Evolutionary conservation across 1,284 basidiomycete species (phyloP), one percentile per base, ranked within the genome.

Genomic region (Coniferiporia sulphurascens): DNA sequence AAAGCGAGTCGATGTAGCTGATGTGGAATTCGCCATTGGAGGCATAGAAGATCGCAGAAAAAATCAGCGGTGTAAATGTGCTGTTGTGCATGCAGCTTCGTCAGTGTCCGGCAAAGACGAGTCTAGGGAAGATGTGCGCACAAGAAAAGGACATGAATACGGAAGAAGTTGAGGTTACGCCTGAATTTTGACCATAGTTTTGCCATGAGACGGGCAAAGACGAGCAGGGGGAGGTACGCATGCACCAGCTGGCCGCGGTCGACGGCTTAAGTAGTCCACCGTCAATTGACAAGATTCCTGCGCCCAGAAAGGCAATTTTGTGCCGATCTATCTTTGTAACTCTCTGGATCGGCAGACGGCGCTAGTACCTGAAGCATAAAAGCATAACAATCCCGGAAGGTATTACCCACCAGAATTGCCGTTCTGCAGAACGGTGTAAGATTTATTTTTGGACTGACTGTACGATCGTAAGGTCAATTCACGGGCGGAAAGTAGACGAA

Each of bases 1-100:
- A 94, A 48, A 93, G 78, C 10, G 84, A 77, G 68, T 93, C 91
- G 68, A 91, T 80, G 71, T 90, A 91, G 43, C 78, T 65, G 51
- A 91, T 78, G 51, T 78, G 81, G 65, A 78, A 80, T 57, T 74
- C 70, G 48, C 86, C 87, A 78, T 89, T 89, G 71, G 79, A 80
- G n/a, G 82, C 86, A 65, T 84, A 93, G 66, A 93, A 80, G 54
- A 93, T 83, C 32, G 69, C 81, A 19, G 91, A 89, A 68, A 83
- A 84, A 52, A 91, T 76, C 61, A 93, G 75, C 7, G 90, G 91
- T 0, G 82, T 84, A 67, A 92, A 82, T 10, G 84, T 85, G 69
- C 91, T 93, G 69, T 67, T 68, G 56, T 32, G 35, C 22, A 13
- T 13, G 22, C 15, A 48, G 46, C 44, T 4, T 32, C 32, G 52